These are phyloP conservation scores for Cystoderma amianthinum DNA, from an alignment of 768 basidiomycete genomes.

Conservation along the genomic window DNA sequence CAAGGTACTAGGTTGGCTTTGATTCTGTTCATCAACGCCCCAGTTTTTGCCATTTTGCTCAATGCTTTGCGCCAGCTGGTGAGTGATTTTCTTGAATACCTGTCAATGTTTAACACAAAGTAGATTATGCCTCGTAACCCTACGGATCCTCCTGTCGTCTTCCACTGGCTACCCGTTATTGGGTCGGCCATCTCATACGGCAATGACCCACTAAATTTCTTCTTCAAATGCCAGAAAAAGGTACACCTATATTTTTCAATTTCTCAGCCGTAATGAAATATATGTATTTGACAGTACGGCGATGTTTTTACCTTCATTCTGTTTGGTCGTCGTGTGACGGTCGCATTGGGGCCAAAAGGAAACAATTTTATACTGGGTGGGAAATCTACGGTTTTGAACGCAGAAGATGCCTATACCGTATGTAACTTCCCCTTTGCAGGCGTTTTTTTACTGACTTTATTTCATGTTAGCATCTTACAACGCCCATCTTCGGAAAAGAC, in stretches of 20 bases:
- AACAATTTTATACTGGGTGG: conserved; percentile 95
- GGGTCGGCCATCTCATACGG: conserved; percentile 90
- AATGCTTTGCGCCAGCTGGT: conserved; percentile 82
- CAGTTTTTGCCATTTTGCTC: conserved; percentile 58
- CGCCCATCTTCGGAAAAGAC: conserved; percentile 93
- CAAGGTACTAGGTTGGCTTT: conserved; percentile 28
- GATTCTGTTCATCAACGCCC: conserved; percentile 56
- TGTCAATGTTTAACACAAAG: background rate
- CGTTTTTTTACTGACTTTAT: conserved; percentile 3
- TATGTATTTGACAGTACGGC: too few species aligned
- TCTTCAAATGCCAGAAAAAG: conserved; percentile 73
- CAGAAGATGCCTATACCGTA: conserved; percentile 96
- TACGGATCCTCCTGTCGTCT: conserved; percentile 77
- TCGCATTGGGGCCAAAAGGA: conserved; percentile 84
- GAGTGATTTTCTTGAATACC: conserved; percentile 14
- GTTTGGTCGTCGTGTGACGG: conserved; percentile 85
- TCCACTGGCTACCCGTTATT: conserved; percentile 86
- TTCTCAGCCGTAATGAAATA: too few species aligned
- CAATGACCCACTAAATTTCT: conserved; percentile 87
- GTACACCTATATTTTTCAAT: too few species aligned
- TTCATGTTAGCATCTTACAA: conserved; percentile 68
- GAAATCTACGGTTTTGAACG: conserved; percentile 85
- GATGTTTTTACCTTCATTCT: conserved; percentile 96
- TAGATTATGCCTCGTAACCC: background rate
- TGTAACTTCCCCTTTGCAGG: conserved; percentile 7